Evolutionary conservation across 2,329 filamentous ascomycete species (phyloP), one percentile per base, ranked within the genome.

Genomic region (Sarocladiaceae sp.): DNA sequence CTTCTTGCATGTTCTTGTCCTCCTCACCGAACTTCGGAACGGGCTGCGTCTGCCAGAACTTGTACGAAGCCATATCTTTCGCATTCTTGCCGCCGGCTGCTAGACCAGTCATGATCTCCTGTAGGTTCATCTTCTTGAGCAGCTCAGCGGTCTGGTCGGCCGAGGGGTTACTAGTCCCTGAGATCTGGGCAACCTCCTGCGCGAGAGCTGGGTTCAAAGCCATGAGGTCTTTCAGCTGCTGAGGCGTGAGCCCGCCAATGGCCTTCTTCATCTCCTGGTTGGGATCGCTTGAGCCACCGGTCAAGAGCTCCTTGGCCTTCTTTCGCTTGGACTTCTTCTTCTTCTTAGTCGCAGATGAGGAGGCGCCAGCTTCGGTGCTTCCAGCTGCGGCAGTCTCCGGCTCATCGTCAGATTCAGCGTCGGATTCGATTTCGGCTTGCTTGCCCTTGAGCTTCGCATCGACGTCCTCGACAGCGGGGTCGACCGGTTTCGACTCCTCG

Each of bases 31-130:
- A 96, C 64, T 86, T 86, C 49, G 89, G 88, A 54, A 99, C 94
- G 1, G 94, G 94, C 70, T 99, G 94, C 44, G 94, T 99, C 69
- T 90, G 86, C 94, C 94, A 99, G 75, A 99, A 99, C 72, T 96
- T 97, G 79, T 97, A 97, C 54, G 86, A 89, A 6, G 87, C 91
- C 90, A 97, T 96, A 65, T 97, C 92, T 75, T 96, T 97, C 61
- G 84, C 86, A 64, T 96, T 96, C 78, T 94, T 95, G 52, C 88
- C 88, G 56, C 82, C 84, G 7, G 89, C 77, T 15, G 91, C 87
- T 62, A 89, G 70, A 0, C 87, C 86, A 1, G 87, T 88, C 79
- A 90, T 82, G 64, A 89, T 82, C 57, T 90, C 85, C 64, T 84
- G 79, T 52, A 89, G 72, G 57, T 78, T 85, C 64, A 90, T 74